Base-by-base conservation (phyloP, 306 rosid genomes). In the Astragalus membranaceus region DNA sequence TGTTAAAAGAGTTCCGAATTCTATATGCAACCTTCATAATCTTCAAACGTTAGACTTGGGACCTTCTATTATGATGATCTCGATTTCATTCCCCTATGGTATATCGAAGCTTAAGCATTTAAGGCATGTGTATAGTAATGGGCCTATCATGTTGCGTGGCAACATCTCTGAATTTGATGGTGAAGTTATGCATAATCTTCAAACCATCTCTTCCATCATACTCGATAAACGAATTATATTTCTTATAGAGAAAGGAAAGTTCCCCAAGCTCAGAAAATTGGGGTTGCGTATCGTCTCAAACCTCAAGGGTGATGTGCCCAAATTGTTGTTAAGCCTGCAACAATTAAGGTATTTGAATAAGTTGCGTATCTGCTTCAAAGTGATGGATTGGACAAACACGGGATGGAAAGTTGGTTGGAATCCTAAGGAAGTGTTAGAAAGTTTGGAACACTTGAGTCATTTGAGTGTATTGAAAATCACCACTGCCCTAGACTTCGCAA, bases 1-100 rank as follows among this genome's bases (percentile, higher is more conserved):
- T n/a, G n/a, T n/a, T n/a, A n/a, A n/a, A n/a, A 16, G 8, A 5
- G n/a, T 73, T 79, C 82, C 82, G 7, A 6, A 7, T 58, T 79
- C 82, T 16, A 66, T 73, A n/a, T 47, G 56, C 42, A 67, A 30
- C 35, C 75, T 79, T 67, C 42, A 4, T 4, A 60, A 53, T 70
- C 55, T 77, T 12, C 44, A 77, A 49, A 67, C 47, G 3, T 30
- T 75, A 9, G 75, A 75, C 17, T 50, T 67, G 8, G 48, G 52
- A 5, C 2, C 30, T 15, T 10, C 11, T 3, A 17, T 0, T 2
- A 1, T 5, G 8, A 0, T 0, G 2, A 0, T 5, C 37, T 0
- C 1, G 1, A 23, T 73, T 62, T 39, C 20, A 11, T 59, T 76
- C 15, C 64, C 80, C 1, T 1, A 0, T 39, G 30, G 8, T 17